Base-by-base conservation (phyloP, 257 asterid genomes). In the Ligustrum vulgare region DNA sequence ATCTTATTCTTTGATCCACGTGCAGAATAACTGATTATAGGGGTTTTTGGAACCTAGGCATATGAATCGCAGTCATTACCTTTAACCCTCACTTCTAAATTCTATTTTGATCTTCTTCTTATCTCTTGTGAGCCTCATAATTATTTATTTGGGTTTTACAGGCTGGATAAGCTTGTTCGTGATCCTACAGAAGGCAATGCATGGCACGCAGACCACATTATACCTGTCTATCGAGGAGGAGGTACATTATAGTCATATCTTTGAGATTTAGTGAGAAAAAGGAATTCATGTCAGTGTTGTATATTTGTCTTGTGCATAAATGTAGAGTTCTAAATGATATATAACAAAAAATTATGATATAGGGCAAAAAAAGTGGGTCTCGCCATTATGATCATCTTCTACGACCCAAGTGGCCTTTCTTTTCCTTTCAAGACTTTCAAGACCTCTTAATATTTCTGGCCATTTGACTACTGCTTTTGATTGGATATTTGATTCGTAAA, bases 191-290 rank as follows among this genome's bases (percentile, higher is more conserved):
- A 89, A 78, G 99, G 99, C 81, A 91, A 92, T 82, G 94, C 99
- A 74, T 94, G 99, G 99, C 99, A 94, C 78, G 99, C 98, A 1
- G 99, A 94, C 84, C 99, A 94, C 86, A 89, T 94, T 49, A 79
- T 91, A 81, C 94, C 98, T 73, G 99, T 94, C 68, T 91, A 85
- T 71, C 87, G 71, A 76, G 99, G 99, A 71, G 99, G 99, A 88
- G 99, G 99, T 92, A 80, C 18, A 66, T 41, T 75, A 37, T 20
- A 73, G 65, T 78, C 63, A 56, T 35, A 41, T 66, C 39, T 31
- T 33, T 77, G 66, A 72, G 49, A 58, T 72, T 69, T 56, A 25
- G 67, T 73, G 10, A 41, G 16, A 41, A 41, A 10, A 41, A 41
- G 49, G 10, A 11, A 41, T 41, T 41, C 16, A 41, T 41, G 16